Evolutionary conservation across 2,329 filamentous ascomycete genomes (phyloP), one percentile per base, ranked within the genome.

Genomic region (Fusarium sp.): DNA sequence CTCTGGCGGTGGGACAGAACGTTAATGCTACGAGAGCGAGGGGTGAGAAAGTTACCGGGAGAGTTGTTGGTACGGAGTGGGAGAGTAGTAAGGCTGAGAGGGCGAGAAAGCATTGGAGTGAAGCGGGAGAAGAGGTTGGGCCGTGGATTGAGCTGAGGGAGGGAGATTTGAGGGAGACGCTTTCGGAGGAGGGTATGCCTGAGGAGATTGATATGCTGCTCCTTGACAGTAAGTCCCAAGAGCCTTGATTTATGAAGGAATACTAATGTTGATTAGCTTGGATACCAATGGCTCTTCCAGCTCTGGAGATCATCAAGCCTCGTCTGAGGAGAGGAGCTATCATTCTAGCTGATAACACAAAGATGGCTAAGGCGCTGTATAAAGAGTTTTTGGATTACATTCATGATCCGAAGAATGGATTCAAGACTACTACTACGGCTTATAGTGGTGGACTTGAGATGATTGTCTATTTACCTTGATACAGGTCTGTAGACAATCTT

Each of bases 61-160:
- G 38, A 21, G 88, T 91, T 1, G 85, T 91, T 72, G 89, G 84
- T 1, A 91, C 89, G 0, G 90, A 92, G 78, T 86, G 89, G 48
- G 90, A 91, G 78, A 76, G 79, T 0, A 76, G 73, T 5, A 91
- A 91, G 78, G 88, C 88, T 0, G 80, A 71, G 16, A 79, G 76
- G 45, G 89, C 90, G 10, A 81, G 82, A n/a, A 79, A 82, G 70
- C 80, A 91, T 73, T 92, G 89, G 89, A 79, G 76, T 18, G 78
- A 83, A 57, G 85, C 85, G 3, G 89, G 88, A 0, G 79, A 84
- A 1, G 82, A 83, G n/a, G 84, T 90, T 4, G 82, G 83, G 66
- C 75, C 77, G 4, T 81, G 83, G 75, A 89, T 91, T 72, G 88
- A 91, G 23, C 73, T 91, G 23, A 80, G 89, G 5, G 86, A 86